Base-by-base conservation (phyloP, 495 filamentous ascomycete genomes). In the Tuber microsphaerosporum region DNA sequence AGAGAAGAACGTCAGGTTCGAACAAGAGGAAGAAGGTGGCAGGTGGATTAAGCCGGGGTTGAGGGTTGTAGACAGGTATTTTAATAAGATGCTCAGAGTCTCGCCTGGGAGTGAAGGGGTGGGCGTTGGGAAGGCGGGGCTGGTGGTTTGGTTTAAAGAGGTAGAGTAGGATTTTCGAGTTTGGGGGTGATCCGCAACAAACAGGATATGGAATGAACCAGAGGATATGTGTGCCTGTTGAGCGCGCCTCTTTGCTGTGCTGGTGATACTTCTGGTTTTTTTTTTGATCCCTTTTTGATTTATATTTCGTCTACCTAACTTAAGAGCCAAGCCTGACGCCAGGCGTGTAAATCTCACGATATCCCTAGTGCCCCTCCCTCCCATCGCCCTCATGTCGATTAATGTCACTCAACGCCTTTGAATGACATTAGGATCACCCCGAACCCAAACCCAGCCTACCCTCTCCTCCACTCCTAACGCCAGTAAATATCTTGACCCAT, bases 31-130 rank as follows among this genome's bases (percentile, higher is more conserved):
- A 8, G 71, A 75, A 5, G 77, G 76, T 9, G 91, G 91, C 0
- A 83, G 87, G 41, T 96, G 92, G 92, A 88, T 97, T 73, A 88
- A 86, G 73, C 89, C 91, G 2, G 88, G 88, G 56, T 84, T 97
- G 74, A 87, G 92, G 73, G 92, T 97, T 37, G 86, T 92, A 71
- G 94, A 97, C 85, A 90, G 90, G 78, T 94, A 94, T 80, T 97
- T 97, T 83, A 93, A 94, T 84, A 97, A 97, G 86, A 88, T 89
- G 31, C 82, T 97, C 71, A 89, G 90, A 75, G 89, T 94, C 9
- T 87, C 91, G 45, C 90, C 91, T 0, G 89, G 86, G 12, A 87
- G 85, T 1, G 91, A 92, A 80, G 92, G 92, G 0, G 90, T 94
- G 85, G 89, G 87, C 76, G 84, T 87, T 14, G 91, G 93, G 77